Evolutionary conservation across 2,329 filamentous ascomycete species (phyloP), one percentile per base, ranked within the genome.

Genomic region (Fusarium verticillioides): DNA sequence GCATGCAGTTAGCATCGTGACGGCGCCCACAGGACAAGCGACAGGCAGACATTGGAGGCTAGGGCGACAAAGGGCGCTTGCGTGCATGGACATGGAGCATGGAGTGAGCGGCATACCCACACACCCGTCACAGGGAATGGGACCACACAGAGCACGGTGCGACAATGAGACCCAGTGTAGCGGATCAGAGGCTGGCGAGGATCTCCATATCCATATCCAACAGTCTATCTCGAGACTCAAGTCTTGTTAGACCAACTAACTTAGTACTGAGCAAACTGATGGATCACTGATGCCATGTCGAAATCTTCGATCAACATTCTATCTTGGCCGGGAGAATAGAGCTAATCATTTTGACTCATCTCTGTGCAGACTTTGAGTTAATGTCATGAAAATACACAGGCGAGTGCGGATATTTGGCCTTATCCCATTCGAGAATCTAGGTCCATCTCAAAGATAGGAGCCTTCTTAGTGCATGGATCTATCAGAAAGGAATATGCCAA

Each of bases 161-260:
- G 70, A 77, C 75, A 75, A 40, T 59, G 64, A 76, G 75, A 76
- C 75, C 75, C 75, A 66, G 61, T 72, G 65, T 76, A 64, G 62
- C 58, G 75, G 75, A 72, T 76, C 70, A 57, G 62, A 73, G 72
- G 64, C 61, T 52, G 58, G 44, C 67, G 64, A 66, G 66, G 65
- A 63, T 64, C 70, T 71, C 50, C 36, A 44, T 39, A 4, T 53
- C 44, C 26, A 39, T 60, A 28, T 39, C 43, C 34, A 37, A 23
- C 32, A 28, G 26, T 13, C 56, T 23, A 50, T 26, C 32, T 37
- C 18, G 18, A 36, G 30, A 26, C 49, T 52, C 30, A n/a, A 52
- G 16, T 37, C 49, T 26, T 36, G n/a, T 21, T 26, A 26, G 49
- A 37, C 49, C 32, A 36, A 52, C 49, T 49, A 32, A 32, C 21